Evolutionary conservation across 2,329 filamentous ascomycete genomes (phyloP), one percentile per base, ranked within the genome.

Genomic region (Aspergillus tamarii): DNA sequence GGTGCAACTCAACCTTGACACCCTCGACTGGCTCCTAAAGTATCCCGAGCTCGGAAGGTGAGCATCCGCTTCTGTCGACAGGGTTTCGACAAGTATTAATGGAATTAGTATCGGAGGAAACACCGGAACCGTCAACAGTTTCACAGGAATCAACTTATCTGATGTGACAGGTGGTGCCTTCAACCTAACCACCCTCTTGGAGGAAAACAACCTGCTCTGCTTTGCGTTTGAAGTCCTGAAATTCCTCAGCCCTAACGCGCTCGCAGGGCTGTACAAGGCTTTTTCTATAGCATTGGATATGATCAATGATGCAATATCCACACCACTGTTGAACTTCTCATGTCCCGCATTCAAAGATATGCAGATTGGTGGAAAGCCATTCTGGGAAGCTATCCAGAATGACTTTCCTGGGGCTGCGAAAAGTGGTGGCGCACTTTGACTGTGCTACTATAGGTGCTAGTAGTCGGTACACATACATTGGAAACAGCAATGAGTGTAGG

Each of bases 41-140:
- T 77, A 84, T 57, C 82, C 82, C 0, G 72, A 80, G 23, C 76
- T 84, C 19, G 74, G 67, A 59, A 74, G 71, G 71, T 76, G 59
- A 68, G 65, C 19, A 48, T 19, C 50, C 19, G 4, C 6, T 8
- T 36, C 28, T 45, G 5, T 19, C 19, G 19, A 59, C 23, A 23
- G 3, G 5, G 4, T 48, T 28, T 19, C 6, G 23, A 12, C 32
- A 16, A 14, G 19, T 30, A 45, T 50, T 43, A n/a, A 62, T n/a
- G 1, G 36, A 2, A 21, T 14, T 28, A 80, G 77, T 64, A 78
- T 87, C 19, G 85, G 85, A 11, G 85, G 85, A 11, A 87, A 87
- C 66, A 80, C 80, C 6, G 83, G 84, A 21, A 77, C 76, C 3
- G 78, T 83, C 26, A 83, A 87, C 73, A 82, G 78, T 26, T 87